Evolutionary conservation across 2,329 filamentous ascomycete genomes (phyloP).

Genomic region (Verticillium nonalfalfae): DNA sequence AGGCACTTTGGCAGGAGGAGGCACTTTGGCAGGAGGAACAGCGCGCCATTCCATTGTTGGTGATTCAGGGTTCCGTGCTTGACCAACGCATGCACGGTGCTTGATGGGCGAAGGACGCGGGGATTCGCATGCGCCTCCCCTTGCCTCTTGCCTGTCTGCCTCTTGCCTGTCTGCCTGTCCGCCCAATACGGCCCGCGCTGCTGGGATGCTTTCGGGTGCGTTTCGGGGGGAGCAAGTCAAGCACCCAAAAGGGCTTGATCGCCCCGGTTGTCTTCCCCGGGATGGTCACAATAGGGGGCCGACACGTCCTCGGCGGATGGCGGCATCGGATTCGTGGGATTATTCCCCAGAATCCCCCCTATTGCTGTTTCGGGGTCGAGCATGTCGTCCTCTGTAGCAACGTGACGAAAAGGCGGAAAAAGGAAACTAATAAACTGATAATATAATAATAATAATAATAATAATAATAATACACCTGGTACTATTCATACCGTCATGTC

Average conservation of each 20-base stretch:
- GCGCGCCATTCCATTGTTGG: no score
- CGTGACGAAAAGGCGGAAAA: no score
- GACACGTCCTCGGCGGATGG: background rate
- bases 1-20: no score
- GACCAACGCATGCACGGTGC: background rate
- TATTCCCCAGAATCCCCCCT: background rate
- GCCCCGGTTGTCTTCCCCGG: background rate
- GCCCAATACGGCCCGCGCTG: background rate
- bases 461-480: no score
- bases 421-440: no score
- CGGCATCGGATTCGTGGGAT: background rate
- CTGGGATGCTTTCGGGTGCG: background rate
- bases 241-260: background rate
- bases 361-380: background rate
- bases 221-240: background rate
- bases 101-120: conserved; percentile 1
- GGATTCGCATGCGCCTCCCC: no score
- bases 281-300: background rate
- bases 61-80: no score
- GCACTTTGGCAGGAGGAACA: no score
- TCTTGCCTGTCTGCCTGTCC: background rate
- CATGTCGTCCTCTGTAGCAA: background rate
- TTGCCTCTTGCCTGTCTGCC: background rate
- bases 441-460: no score
- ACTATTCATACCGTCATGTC: no score